Evolutionary conservation across 805 yeast species (phyloP), one percentile per base, ranked within the genome.

Genomic region (Lachancea meyersii): DNA sequence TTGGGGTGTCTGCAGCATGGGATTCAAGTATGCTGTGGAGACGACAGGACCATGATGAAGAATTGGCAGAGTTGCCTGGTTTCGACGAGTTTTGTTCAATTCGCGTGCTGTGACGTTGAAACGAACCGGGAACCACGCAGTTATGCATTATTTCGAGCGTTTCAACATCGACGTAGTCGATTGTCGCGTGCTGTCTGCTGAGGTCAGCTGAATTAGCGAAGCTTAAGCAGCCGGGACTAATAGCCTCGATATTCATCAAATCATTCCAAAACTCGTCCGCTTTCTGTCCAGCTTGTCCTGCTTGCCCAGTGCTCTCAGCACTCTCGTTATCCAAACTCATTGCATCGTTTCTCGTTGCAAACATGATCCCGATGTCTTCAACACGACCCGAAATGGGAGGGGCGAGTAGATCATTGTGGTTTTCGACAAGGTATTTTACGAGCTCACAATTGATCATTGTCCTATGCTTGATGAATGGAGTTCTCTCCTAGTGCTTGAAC

Each of bases 381-480:
- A 60, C 33, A 7, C 50, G 40, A 2, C 66, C 66, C 9, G 43
- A 41, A n/a, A 59, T 31, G 10, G 64, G 64, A 37, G 39, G 44
- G 7, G 43, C 45, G 5, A 52, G 21, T 30, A 61, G 20, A 20
- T 48, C 48, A 3, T n/a, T 38, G 30, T 54, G 46, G 30, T 57
- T 58, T 18, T 54, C 59, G 10, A 54, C 41, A 31, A 61, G 34
- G 40, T 52, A 61, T 2, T 38, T 21, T 2, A 55, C 48, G 14
- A 54, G 21, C 16, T 24, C 22, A 13, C 19, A 18, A 27, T 40
- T 40, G 38, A 40, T 30, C 16, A 16, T 31, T 26, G 5, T 13
- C n/a, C n/a, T n/a, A n/a, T n/a, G n/a, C n/a, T n/a, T n/a, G n/a
- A n/a, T n/a, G n/a, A n/a, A n/a, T n/a, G n/a, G n/a, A n/a, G n/a